phyloP scores from a whole-genome alignment of 441 rosid species.

The Jatropha podagrica region DNA sequence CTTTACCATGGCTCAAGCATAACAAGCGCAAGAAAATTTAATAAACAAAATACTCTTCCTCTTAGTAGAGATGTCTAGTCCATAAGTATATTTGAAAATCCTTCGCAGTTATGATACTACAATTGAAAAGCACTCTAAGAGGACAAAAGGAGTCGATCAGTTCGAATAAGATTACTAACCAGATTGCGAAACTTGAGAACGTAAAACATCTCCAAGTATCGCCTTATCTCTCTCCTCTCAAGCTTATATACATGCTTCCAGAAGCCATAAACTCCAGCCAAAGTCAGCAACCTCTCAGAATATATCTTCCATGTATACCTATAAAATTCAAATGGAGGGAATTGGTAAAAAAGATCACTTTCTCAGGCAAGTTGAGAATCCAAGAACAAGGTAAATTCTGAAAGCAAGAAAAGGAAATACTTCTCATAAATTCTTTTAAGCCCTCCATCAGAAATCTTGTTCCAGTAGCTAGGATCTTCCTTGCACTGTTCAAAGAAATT shows the following conservation, averaged over 20 bases:
- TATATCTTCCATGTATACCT: slow-evolving; percentile 88
- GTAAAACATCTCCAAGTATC: slow-evolving; percentile 89
- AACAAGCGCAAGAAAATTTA: neutral
- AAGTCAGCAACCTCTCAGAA: slow-evolving; percentile 72
- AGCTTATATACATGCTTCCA: slow-evolving; percentile 85
- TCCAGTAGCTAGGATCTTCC: slow-evolving; percentile 51
- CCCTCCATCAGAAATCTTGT: slow-evolving; percentile 53
- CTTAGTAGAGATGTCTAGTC: neutral
- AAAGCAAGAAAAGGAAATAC: slow-evolving; percentile 23
- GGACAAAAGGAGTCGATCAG: too few species aligned
- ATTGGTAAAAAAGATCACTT: neutral
- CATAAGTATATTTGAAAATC: neutral
- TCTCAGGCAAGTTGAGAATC: neutral
- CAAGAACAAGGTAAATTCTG: neutral
- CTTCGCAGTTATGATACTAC: neutral
- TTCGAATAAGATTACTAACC: slow-evolving; percentile 34
- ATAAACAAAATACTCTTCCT: neutral
- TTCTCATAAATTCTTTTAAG: slow-evolving; percentile 60
- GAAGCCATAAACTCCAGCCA: slow-evolving; percentile 82
- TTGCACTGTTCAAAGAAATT: slow-evolving; percentile 49
- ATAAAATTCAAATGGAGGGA: slow-evolving; percentile 13
- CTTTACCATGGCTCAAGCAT: neutral
- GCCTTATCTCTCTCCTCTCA: slow-evolving; percentile 69
- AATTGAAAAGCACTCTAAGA: neutral
- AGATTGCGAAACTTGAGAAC: slow-evolving; percentile 69